phyloP scores from a whole-genome alignment of 805 yeast species.

The Hanseniaspora nectarophila region DNA sequence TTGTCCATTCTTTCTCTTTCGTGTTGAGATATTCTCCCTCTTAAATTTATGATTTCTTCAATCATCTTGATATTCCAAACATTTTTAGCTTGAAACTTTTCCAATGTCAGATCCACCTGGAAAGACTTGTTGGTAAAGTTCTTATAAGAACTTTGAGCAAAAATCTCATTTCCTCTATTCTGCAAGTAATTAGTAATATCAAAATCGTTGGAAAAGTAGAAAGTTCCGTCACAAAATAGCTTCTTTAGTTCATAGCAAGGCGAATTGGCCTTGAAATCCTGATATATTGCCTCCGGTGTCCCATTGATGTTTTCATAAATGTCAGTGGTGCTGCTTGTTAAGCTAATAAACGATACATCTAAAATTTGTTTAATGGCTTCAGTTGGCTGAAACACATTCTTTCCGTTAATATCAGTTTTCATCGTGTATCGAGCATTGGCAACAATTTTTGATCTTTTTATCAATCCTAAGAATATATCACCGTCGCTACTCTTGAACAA shows the following conservation, averaged over 20 bases:
- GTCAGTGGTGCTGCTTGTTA: conserved; percentile 48
- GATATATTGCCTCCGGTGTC: conserved; percentile 20
- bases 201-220: conserved; percentile 79
- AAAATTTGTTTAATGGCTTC: conserved; percentile 44
- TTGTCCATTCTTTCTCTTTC: conserved; percentile 51
- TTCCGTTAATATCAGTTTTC: background rate
- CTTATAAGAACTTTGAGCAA: conserved; percentile 1
- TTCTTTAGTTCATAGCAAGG: conserved; percentile 73
- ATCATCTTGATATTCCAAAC: conserved; percentile 89
- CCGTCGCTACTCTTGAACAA: conserved; percentile 40
- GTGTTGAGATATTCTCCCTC: conserved; percentile 50
- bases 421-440: conserved; percentile 42
- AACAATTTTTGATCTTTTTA: conserved; percentile 41
- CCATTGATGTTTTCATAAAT: conserved; percentile 17
- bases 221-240: conserved; percentile 68
- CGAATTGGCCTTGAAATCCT: conserved; percentile 33
- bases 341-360: conserved; percentile 55
- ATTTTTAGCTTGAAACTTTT: conserved; percentile 57
- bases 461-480: conserved; percentile 44
- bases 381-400: conserved; percentile 25
- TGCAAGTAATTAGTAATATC: conserved; percentile 77
- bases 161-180: conserved; percentile 38
- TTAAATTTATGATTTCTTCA: conserved; percentile 59
- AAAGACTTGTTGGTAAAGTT: conserved; percentile 24
- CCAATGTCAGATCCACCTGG: conserved; percentile 29